Conservation (phyloP, 2,329 filamentous ascomycete species). For the Didymella glomerata region DNA sequence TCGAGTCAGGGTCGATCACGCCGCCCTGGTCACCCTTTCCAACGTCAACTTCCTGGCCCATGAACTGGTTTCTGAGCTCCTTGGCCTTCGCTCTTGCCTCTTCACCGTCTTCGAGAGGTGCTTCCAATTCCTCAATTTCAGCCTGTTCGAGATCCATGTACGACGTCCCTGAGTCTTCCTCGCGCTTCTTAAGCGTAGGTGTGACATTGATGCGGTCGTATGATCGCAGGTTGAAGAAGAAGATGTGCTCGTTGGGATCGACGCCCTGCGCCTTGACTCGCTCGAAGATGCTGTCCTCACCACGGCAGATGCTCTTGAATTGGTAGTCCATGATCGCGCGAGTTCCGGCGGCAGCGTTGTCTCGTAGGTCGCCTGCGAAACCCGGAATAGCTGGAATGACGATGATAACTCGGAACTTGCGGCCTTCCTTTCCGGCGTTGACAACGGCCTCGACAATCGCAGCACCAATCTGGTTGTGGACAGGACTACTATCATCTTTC, state of each 20-base stretch:
- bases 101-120: conserved; percentile 41
- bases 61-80: conserved; percentile 58
- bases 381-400: conserved; percentile 91
- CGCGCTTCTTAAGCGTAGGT: conserved; percentile 73
- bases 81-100: conserved; percentile 56
- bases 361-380: conserved; percentile 88
- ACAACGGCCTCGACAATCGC: conserved; percentile 93
- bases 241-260: conserved; percentile 81
- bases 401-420: conserved; percentile 91
- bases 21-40: conserved; percentile 51
- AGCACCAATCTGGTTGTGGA: conserved; percentile 86
- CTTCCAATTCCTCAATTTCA: conserved; percentile 88
- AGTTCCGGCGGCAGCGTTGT: conserved; percentile 84
- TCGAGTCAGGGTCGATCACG: conserved; percentile 66
- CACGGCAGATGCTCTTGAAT: conserved; percentile 93
- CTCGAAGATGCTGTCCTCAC: conserved; percentile 88
- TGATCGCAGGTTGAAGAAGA: conserved; percentile 90
- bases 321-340: conserved; percentile 97
- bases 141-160: conserved; percentile 89
- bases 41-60: conserved; percentile 52
- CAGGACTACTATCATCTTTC: conserved; percentile 77
- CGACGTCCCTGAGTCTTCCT: conserved; percentile 80
- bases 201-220: conserved; percentile 94
- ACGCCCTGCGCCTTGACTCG: conserved; percentile 77
- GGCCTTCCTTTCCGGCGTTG: conserved; percentile 77